Evolutionary conservation across 2,329 filamentous ascomycete species (phyloP).

Genomic region (Acrocalymma vagum): DNA sequence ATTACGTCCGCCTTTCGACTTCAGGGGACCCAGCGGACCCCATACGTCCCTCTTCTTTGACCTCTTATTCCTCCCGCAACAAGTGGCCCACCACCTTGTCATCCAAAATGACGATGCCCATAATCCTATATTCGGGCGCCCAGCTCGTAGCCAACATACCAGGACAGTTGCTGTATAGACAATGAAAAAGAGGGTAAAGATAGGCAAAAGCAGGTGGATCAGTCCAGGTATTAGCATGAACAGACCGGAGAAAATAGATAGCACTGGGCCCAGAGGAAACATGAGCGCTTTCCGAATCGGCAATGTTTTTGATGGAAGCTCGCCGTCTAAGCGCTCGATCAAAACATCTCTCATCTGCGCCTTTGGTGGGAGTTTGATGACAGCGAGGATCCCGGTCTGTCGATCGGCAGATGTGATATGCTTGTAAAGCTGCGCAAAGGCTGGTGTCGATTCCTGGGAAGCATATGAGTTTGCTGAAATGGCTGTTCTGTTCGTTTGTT

Average conservation of each 20-base stretch:
- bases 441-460: too few relatives aligned
- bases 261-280: conserved; percentile 8
- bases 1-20: neutral
- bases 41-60: conserved; percentile 4
- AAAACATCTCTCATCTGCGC: conserved; percentile 1
- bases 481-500: too few relatives aligned
- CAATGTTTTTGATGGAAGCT: conserved; percentile 15
- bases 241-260: conserved; percentile 4
- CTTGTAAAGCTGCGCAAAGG: too few relatives aligned
- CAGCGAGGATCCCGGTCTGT: conserved; percentile 5
- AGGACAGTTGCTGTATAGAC: conserved; percentile 4
- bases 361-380: conserved; percentile 3
- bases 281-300: conserved; percentile 12
- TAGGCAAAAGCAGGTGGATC: neutral
- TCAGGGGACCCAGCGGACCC: conserved; percentile 14
- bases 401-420: neutral
- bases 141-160: conserved; percentile 7
- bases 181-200: neutral
- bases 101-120: conserved; percentile 7
- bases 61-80: neutral
- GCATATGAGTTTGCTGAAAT: too few relatives aligned
- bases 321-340: conserved; percentile 7
- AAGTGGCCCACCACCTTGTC: conserved; percentile 3
- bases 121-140: conserved; percentile 2
- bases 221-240: conserved; percentile 2